phyloP scores from a whole-genome alignment of 1,139 yeast species.

The Entelexis paramagnoliae region DNA sequence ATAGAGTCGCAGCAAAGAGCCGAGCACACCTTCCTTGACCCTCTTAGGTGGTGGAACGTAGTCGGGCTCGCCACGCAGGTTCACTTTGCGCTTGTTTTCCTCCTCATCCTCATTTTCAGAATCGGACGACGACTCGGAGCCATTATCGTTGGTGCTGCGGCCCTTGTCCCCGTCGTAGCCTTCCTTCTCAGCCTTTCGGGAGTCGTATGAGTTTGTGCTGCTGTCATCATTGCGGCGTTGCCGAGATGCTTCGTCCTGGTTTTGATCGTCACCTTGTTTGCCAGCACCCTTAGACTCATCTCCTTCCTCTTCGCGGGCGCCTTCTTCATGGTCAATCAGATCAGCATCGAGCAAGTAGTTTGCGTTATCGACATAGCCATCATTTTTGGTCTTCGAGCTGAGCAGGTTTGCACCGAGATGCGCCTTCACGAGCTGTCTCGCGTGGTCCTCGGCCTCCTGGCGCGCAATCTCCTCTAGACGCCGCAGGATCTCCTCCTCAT shows the following conservation, averaged over 20 bases:
- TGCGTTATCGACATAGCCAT: constrained; percentile 21
- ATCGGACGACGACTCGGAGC: constrained; percentile 6
- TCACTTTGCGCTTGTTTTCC: constrained; percentile 5
- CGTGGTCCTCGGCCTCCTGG: constrained; percentile 23
- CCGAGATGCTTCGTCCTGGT: neutral
- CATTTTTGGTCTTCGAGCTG: constrained; percentile 10
- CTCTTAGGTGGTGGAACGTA: constrained; percentile 63
- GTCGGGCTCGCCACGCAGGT: constrained; percentile 31
- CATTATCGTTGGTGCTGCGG: neutral
- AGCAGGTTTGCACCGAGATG: constrained; percentile 15
- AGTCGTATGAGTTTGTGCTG: neutral
- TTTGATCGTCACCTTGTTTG: neutral
- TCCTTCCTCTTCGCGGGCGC: neutral
- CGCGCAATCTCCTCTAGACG: constrained; percentile 16
- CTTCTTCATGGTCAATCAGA: constrained; percentile 5
- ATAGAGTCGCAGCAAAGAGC: constrained; percentile 61
- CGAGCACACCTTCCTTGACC: constrained; percentile 74
- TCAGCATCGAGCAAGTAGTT: constrained; percentile 18
- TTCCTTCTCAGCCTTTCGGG: neutral
- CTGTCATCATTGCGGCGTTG: neutral
- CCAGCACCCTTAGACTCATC: neutral
- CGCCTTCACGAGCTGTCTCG: constrained; percentile 21
- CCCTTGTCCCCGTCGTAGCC: constrained; percentile 5
- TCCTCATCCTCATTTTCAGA: constrained; percentile 14
- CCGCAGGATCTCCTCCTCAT: constrained; percentile 14